Conservation (phyloP, 352 stramenopile species). For the Pythium volutum region DNA sequence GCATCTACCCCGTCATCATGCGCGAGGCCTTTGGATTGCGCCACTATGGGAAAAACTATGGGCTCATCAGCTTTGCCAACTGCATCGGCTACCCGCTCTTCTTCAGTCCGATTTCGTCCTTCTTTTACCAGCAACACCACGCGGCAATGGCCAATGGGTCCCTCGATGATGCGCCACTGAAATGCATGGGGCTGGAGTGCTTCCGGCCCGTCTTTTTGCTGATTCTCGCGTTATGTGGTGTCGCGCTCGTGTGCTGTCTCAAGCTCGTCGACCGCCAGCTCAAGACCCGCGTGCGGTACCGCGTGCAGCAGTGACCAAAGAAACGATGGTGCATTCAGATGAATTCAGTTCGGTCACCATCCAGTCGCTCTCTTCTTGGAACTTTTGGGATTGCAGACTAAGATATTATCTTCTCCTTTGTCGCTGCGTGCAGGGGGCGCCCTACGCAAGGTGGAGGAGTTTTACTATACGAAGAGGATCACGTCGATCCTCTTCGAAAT, state of each 20-base stretch:
- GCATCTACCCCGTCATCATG: constrained; percentile 75
- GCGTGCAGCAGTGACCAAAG: constrained; percentile 11
- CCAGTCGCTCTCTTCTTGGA: too few species aligned
- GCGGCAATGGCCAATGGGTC: constrained; percentile 1
- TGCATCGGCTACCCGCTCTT: constrained; percentile 79
- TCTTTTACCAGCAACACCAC: constrained; percentile 54
- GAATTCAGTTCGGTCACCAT: background rate
- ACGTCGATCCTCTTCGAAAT: too few species aligned
- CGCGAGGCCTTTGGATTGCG: constrained; percentile 72
- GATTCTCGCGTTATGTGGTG: constrained; percentile 44
- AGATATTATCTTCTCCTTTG: too few species aligned
- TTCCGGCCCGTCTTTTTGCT: constrained; percentile 67
- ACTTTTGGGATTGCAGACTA: too few species aligned
- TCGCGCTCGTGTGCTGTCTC: constrained; percentile 51
- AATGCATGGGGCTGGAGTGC: constrained; percentile 59
- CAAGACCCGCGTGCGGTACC: constrained; percentile 20
- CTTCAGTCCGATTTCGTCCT: constrained; percentile 71
- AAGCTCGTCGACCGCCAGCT: constrained; percentile 34
- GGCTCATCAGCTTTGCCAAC: constrained; percentile 76
- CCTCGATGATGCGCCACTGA: constrained; percentile 31
- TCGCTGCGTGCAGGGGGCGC: too few species aligned
- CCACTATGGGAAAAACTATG: constrained; percentile 87
- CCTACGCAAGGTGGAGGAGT: too few species aligned
- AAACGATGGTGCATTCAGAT: background rate
- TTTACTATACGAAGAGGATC: too few species aligned